Evolutionary conservation across 78 protist species (phyloP).

Genomic region (Pelomyxa schiedti): DNA sequence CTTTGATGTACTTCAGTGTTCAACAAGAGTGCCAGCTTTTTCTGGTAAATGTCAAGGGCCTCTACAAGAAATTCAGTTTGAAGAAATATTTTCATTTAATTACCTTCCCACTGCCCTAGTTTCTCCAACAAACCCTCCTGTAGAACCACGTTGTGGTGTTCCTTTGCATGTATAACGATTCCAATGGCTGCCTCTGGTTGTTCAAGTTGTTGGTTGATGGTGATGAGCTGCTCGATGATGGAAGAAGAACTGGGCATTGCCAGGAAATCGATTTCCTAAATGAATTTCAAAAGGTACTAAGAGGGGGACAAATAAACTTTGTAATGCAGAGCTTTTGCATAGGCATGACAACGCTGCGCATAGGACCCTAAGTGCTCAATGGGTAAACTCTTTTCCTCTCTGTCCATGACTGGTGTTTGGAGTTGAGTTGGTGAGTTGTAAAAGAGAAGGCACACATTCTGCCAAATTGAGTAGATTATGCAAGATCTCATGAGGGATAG

Average conservation of each 20-base stretch:
- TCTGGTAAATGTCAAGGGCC: conserved; percentile 76
- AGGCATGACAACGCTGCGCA: conserved; percentile 88
- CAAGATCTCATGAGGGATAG: conserved; percentile 78
- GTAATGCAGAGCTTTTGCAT: conserved; percentile 95
- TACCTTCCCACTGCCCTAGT: conserved; percentile 90
- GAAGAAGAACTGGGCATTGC: conserved; percentile 2
- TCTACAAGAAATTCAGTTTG: too few species aligned
- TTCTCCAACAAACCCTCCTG: conserved; percentile 90
- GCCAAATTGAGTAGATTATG: conserved; percentile 85
- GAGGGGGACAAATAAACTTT: too few species aligned
- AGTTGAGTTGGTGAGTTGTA: too few species aligned
- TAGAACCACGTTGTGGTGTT: conserved; percentile 35
- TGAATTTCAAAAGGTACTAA: too few species aligned
- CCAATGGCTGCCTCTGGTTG: conserved; percentile 92
- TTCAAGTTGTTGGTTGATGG: conserved; percentile 81
- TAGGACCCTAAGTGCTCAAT: conserved; percentile 73
- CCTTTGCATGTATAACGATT: conserved; percentile 56
- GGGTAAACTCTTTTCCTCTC: conserved; percentile 74
- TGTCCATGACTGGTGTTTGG: conserved; percentile 15
- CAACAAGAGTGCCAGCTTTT: too few species aligned
- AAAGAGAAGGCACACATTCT: conserved; percentile 92
- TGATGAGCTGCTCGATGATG: conserved; percentile 74
- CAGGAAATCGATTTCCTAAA: conserved; percentile 69
- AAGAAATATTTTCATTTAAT: too few species aligned
- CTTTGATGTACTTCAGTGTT: too few species aligned